Evolutionary conservation across 2,329 filamentous ascomycete species (phyloP).

Genomic region (Scedosporium apiospermum): DNA sequence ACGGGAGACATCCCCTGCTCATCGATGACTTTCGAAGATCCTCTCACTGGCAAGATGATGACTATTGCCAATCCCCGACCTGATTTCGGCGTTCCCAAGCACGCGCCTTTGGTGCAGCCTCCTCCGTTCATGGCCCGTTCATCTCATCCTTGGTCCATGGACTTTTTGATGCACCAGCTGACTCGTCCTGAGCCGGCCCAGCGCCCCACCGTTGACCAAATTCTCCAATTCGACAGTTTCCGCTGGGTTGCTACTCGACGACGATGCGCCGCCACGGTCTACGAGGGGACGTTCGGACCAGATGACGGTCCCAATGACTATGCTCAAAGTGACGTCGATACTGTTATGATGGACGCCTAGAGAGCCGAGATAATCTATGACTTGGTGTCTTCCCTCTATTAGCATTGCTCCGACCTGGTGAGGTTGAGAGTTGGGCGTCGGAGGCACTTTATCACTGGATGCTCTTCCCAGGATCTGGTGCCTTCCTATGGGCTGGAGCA

Average conservation of each 20-base stretch:
- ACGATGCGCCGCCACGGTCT: conserved; percentile 84
- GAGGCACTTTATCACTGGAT: too few relatives aligned
- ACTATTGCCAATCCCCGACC: conserved; percentile 5
- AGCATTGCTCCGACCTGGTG: too few relatives aligned
- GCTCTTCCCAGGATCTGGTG: too few relatives aligned
- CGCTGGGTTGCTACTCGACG: conserved; percentile 71
- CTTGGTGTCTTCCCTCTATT: too few relatives aligned
- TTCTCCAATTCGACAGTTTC: conserved; percentile 65
- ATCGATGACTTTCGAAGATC: not conserved
- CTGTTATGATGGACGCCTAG: conserved; percentile 52
- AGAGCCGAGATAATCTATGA: not conserved
- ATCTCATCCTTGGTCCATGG: conserved; percentile 63
- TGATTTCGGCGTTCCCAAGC: conserved; percentile 34
- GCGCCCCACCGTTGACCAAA: conserved; percentile 64
- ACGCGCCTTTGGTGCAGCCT: conserved; percentile 48
- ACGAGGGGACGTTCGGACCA: conserved; percentile 92
- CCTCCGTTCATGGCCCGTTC: conserved; percentile 85
- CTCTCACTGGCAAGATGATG: not conserved
- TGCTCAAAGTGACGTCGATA: conserved; percentile 25
- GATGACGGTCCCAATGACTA: conserved; percentile 35
- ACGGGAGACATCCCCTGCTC: not conserved
- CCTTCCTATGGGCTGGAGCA: too few relatives aligned
- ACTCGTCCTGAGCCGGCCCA: conserved; percentile 63
- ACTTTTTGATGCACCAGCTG: conserved; percentile 81
- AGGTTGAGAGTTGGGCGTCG: too few relatives aligned